These are phyloP conservation scores for Anethum foeniculum DNA, from an alignment of 140 eudicot species.

Conservation along the genomic window DNA sequence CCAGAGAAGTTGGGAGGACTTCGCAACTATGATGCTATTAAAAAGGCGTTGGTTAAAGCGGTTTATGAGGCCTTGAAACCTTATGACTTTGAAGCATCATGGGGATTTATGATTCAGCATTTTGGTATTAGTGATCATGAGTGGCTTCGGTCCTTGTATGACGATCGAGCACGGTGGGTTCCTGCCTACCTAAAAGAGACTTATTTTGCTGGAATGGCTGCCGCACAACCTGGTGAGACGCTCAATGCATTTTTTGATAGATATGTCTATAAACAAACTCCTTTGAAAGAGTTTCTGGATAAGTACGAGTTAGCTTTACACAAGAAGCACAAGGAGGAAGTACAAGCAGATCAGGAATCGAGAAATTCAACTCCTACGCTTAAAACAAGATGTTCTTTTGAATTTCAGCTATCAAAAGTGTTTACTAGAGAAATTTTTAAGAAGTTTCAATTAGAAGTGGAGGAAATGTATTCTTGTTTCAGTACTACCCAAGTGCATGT, in stretches of 20 bases:
- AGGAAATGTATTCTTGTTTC: slow-evolving; percentile 93
- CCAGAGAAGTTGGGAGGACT: slow-evolving; percentile 87
- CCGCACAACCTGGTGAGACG: slow-evolving; percentile 46
- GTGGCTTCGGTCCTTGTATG: slow-evolving; percentile 69
- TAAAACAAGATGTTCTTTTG: slow-evolving; percentile 73
- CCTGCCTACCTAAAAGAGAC: slow-evolving; percentile 76
- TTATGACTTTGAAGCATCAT: slow-evolving; percentile 62
- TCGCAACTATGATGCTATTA: slow-evolving; percentile 61
- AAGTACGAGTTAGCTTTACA: slow-evolving; percentile 81
- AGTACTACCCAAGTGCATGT: slow-evolving; percentile 78
- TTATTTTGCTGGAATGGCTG: slow-evolving; percentile 64
- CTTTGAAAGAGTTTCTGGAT: slow-evolving; percentile 79
- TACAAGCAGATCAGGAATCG: slow-evolving; percentile 59
- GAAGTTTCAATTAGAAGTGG: slow-evolving; percentile 73
- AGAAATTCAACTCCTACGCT: slow-evolving; percentile 42
- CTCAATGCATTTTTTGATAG: slow-evolving; percentile 48
- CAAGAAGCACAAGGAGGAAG: slow-evolving; percentile 75
- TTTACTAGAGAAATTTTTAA: slow-evolving; percentile 59
- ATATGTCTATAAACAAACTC: slow-evolving; percentile 82
- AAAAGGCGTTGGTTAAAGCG: slow-evolving; percentile 47
- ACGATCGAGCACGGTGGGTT: slow-evolving; percentile 82
- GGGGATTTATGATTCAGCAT: slow-evolving; percentile 78
- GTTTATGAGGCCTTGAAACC: slow-evolving; percentile 73
- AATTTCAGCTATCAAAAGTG: slow-evolving; percentile 66
- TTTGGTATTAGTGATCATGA: slow-evolving; percentile 57